Base-by-base conservation (phyloP, 768 basidiomycete species). In the Amanita inopinata region DNA sequence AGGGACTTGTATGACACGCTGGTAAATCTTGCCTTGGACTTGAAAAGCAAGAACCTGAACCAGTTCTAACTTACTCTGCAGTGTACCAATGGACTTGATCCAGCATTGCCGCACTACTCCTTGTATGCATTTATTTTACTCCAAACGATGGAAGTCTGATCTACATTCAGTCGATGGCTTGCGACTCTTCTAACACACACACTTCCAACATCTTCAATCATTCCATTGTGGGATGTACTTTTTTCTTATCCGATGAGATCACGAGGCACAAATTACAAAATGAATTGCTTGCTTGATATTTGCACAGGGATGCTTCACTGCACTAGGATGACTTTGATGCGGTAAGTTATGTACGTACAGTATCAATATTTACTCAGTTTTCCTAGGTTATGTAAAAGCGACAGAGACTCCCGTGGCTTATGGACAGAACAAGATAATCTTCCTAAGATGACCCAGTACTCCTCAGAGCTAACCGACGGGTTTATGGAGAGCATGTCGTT, bases 21-120 rank as follows among this genome's bases (percentile, higher is more conserved):
- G 59, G 85, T 87, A 52, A 46, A 72, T 33, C 11, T 43, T 39
- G 8, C 47, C 46, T 14, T 45, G 33, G 34, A 40, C 28, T 32
- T 45, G 9, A 42, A 31, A 32, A 18, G 15, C 15, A 12, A 23
- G 27, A 25, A 23, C 18, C 28, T 46, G n/a, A n/a, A n/a, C n/a
- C n/a, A 32, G 14, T 35, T 10, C 3, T 36, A 22, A 14, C 17
- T 28, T 32, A 14, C 22, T 28, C 36, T 45, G 14, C 49, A 88
- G 85, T 66, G 71, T 53, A 56, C 59, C 7, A 77, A 75, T 49
- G 80, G 83, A 1, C 63, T 89, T 5, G 79, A 83, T 53, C 85
- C 85, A 15, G 60, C 68, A 19, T 61, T 80, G 19, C 85, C 85
- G 2, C 83, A 88, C 61, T 88, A 84, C 57, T 85, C 85, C 36